Evolutionary conservation across 495 filamentous ascomycete species (phyloP), one percentile per base, ranked within the genome.

Genomic region (Trichodelitschia bisporula): DNA sequence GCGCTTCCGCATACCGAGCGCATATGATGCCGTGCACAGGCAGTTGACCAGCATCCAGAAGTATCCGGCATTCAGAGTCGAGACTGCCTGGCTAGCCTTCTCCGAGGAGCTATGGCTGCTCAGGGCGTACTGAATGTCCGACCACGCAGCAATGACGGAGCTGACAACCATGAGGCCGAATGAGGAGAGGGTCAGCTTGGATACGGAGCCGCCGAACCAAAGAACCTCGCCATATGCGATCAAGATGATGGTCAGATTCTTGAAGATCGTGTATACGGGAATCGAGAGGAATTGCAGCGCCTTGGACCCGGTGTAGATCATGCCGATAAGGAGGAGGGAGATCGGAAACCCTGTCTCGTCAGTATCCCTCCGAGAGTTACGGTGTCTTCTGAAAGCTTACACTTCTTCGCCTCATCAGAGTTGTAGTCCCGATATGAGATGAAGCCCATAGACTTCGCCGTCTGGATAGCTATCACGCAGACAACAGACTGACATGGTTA

Each of bases 191-290:
- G 83, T 71, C 54, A 91, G 67, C 10, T 66, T 59, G 19, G 75
- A 78, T 24, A 99, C 86, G 24, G 75, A 80, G 46, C 86, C 86
- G 37, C 86, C 86, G 47, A 99, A 99, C 86, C 86, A 99, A 34
- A 99, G 62, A 17, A 99, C 86, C 57, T 99, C 86, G 36, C 86
- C 86, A 44, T 99, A 99, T 30, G 86, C 86, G 44, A 95, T 95
- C 20, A 95, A 66, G 41, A 99, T 99, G 52, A 86, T 99, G 30
- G 86, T 95, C 59, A 99, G 52, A 52, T 99, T 99, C 64, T 99
- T 99, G 66, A 99, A 99, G 51, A 99, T 99, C 30, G 86, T 99
- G 58, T 99, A 99, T 3, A 99, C 86, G 9, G 86, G 86, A 31
- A 99, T 90, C 12, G 79, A 91, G 35, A 99, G 72, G 56, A 69